phyloP scores from a whole-genome alignment of 495 filamentous ascomycete genomes.

The Lichenothelia convexa region DNA sequence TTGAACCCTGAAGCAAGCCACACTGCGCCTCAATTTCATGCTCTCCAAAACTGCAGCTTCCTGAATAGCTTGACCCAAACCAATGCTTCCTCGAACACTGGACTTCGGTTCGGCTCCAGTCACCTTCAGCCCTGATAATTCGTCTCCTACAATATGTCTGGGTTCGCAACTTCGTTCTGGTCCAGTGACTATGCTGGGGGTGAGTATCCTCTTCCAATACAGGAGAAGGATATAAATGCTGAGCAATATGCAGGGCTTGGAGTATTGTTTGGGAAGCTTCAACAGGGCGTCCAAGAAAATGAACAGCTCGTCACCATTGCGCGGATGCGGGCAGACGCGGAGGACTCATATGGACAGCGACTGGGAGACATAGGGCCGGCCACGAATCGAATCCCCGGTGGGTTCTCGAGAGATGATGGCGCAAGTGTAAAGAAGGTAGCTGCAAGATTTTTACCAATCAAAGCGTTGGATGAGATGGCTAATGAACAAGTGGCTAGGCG shows the following conservation, averaged over 20 bases:
- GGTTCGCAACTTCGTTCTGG: conserved; percentile 92
- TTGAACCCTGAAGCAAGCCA: too few relatives aligned
- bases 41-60: too few relatives aligned
- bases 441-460: conserved; percentile 3
- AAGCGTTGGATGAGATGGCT: too few relatives aligned
- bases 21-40: too few relatives aligned
- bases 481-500: conserved; percentile 34
- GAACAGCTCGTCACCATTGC: conserved; percentile 83
- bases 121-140: too few relatives aligned
- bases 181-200: conserved; percentile 82
- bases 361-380: conserved; percentile 69
- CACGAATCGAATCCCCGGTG: conserved; percentile 64
- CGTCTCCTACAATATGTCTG: conserved; percentile 50
- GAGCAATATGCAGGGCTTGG: conserved; percentile 45
- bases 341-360: conserved; percentile 69
- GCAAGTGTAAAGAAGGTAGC: conserved; percentile 74
- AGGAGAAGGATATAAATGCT: not conserved
- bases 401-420: conserved; percentile 85
- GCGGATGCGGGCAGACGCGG: conserved; percentile 86
- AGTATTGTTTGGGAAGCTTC: conserved; percentile 90
- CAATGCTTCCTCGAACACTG: too few relatives aligned
- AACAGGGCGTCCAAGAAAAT: conserved; percentile 89
- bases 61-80: too few relatives aligned
- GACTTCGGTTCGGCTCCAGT: too few relatives aligned
- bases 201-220: conserved; percentile 20